Conservation (phyloP, 2,329 filamentous ascomycete genomes). For the Penicillium sp. region DNA sequence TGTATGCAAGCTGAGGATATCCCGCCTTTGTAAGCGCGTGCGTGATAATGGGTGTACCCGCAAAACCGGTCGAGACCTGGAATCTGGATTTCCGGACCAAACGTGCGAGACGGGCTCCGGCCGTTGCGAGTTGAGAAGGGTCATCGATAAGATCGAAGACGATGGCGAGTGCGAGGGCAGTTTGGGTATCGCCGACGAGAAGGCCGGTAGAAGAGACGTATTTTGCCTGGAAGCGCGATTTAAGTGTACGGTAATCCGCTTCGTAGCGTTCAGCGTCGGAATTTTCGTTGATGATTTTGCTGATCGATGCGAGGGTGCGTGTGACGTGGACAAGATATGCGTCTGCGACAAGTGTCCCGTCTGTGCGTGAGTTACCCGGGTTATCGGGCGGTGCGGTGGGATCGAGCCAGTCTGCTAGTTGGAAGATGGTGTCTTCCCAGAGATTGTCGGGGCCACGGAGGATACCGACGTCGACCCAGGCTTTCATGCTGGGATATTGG, state of each 20-base stretch:
- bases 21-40: conserved; percentile 28
- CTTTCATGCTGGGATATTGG: conserved; percentile 9
- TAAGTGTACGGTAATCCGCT: neutral
- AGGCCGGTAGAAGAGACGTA: conserved; percentile 1
- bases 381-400: conserved; percentile 8
- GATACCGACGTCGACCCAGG: conserved; percentile 7
- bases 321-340: conserved; percentile 10
- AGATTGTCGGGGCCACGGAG: conserved; percentile 6
- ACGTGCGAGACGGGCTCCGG: neutral
- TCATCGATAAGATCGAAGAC: conserved; percentile 21
- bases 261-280: neutral
- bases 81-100: conserved; percentile 29
- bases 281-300: neutral
- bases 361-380: conserved; percentile 2
- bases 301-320: conserved; percentile 32
- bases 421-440: conserved; percentile 6
- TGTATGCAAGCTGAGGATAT: conserved; percentile 32
- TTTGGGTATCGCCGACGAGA: conserved; percentile 7
- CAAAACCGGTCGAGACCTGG: conserved; percentile 40
- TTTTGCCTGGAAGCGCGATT: neutral
- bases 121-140: conserved; percentile 33
- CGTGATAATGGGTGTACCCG: conserved; percentile 31
- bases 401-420: conserved; percentile 21
- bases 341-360: conserved; percentile 11
- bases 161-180: conserved; percentile 2